Conservation (phyloP, 2,329 filamentous ascomycete genomes). For the Cyphellophora europaea region DNA sequence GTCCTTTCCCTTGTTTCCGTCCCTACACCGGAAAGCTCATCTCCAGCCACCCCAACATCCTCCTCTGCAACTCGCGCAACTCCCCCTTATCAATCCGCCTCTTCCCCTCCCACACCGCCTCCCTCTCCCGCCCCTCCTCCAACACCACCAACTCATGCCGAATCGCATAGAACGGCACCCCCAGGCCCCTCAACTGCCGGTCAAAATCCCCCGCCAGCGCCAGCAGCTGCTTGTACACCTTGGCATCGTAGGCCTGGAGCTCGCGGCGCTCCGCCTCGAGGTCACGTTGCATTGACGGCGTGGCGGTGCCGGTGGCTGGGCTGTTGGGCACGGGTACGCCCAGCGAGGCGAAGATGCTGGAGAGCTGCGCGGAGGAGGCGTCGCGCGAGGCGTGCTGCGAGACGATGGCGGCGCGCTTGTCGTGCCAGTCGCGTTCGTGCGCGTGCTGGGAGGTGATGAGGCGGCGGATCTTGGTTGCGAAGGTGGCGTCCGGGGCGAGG, state of each 20-base stretch:
- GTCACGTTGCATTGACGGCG: conserved; percentile 25
- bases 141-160: conserved; percentile 32
- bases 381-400: conserved; percentile 41
- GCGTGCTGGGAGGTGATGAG: conserved; percentile 55
- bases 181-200: conserved; percentile 45
- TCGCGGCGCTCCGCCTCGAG: conserved; percentile 38
- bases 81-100: conserved; percentile 30
- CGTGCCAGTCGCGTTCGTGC: conserved; percentile 54
- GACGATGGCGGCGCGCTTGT: conserved; percentile 41
- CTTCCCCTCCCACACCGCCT: conserved; percentile 9
- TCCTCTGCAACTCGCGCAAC: conserved; percentile 33
- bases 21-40: background rate
- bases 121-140: conserved; percentile 15
- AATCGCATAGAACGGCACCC: conserved; percentile 53
- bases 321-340: conserved; percentile 11
- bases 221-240: conserved; percentile 51
- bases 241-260: conserved; percentile 49
- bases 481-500: conserved; percentile 35
- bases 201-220: conserved; percentile 52
- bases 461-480: conserved; percentile 38
- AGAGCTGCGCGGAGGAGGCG: conserved; percentile 44
- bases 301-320: conserved; percentile 21
- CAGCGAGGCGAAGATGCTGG: conserved; percentile 39
- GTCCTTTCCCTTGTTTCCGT: too few species aligned
- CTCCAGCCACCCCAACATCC: conserved; percentile 41